Conservation (phyloP, 768 basidiomycete genomes). For the Cubamyces sp. region DNA sequence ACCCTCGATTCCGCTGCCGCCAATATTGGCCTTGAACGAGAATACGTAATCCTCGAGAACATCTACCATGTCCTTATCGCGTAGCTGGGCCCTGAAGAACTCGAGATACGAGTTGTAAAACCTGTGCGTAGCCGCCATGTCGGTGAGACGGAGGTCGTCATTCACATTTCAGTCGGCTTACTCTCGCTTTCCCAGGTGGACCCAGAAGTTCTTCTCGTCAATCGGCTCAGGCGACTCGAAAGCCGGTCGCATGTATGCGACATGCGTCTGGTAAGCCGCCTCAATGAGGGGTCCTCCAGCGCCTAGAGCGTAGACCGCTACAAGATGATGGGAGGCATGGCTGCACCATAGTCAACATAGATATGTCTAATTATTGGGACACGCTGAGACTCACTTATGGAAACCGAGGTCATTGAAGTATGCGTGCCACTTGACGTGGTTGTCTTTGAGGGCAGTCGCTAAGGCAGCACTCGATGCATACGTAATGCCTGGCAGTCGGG, state of each 20-base stretch:
- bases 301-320: conserved; percentile 58
- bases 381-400: conserved; percentile 50
- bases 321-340: conserved; percentile 13
- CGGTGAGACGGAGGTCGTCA: background rate
- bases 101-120: conserved; percentile 62
- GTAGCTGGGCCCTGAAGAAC: conserved; percentile 51
- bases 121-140: conserved; percentile 37
- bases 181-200: conserved; percentile 62
- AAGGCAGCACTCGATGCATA: conserved; percentile 37
- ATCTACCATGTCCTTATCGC: conserved; percentile 46
- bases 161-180: conserved; percentile 33
- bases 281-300: conserved; percentile 47
- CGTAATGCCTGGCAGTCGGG: conserved; percentile 30
- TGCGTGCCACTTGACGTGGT: conserved; percentile 50
- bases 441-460: conserved; percentile 46
- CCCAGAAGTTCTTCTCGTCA: conserved; percentile 50
- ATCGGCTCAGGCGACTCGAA: conserved; percentile 51
- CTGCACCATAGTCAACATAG: background rate
- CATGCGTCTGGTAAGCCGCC: conserved; percentile 47
- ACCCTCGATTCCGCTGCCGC: conserved; percentile 23
- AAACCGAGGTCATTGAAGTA: conserved; percentile 51
- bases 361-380: background rate
- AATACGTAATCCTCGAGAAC: conserved; percentile 69
- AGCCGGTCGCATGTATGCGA: conserved; percentile 41
- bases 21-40: conserved; percentile 38